Conservation (phyloP, 129 eudicot genomes). For the Calendula officinalis region DNA sequence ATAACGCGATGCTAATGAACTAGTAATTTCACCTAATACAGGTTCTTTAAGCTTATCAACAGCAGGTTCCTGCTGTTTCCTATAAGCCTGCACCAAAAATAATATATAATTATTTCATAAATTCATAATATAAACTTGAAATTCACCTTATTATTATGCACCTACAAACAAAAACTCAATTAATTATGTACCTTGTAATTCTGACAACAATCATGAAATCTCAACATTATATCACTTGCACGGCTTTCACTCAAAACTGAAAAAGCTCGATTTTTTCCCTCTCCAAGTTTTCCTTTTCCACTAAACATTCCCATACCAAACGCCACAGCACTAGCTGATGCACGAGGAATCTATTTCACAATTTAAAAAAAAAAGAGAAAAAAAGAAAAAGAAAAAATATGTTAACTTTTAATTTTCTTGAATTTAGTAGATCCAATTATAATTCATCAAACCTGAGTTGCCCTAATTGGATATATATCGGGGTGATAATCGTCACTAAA, state of each 20-base stretch:
- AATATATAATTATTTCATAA: neutral
- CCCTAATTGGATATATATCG: constrained; percentile 68
- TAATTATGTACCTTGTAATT: constrained; percentile 71
- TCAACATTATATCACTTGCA: constrained; percentile 80
- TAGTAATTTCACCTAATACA: constrained; percentile 53
- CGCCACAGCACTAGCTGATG: constrained; percentile 99
- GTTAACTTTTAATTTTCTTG: neutral
- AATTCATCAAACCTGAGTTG: constrained; percentile 65
- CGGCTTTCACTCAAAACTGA: constrained; percentile 90
- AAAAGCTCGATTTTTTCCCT: constrained; percentile 84
- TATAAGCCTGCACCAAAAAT: constrained; percentile 47
- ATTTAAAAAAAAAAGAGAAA: too few species aligned
- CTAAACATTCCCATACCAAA: constrained; percentile 97
- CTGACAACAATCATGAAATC: constrained; percentile 90
- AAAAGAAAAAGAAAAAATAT: neutral
- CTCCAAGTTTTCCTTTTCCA: constrained; percentile 82
- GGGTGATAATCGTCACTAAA: constrained; percentile 79
- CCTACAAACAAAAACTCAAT: neutral
- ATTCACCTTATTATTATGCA: neutral
- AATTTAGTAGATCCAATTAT: too few species aligned
- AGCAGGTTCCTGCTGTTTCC: constrained; percentile 77
- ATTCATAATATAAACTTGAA: neutral
- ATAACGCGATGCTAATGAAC: constrained; percentile 46
- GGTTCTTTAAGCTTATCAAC: constrained; percentile 80
- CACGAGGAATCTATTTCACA: constrained; percentile 68